phyloP scores from a whole-genome alignment of 2,329 filamentous ascomycete genomes.

The Plenodomus tracheiphilus region DNA sequence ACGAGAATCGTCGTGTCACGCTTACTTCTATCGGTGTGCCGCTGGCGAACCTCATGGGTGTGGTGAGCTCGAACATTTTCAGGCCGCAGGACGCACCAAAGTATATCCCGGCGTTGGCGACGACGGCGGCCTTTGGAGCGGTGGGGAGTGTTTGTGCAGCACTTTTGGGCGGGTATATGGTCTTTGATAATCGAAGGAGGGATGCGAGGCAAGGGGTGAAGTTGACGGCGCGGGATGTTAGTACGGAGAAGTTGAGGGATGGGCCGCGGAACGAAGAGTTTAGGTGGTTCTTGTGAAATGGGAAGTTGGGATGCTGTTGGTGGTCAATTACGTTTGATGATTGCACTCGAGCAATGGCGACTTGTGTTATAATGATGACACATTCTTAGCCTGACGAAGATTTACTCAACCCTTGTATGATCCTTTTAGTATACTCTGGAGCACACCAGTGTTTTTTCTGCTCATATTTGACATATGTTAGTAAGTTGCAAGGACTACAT shows the following conservation, averaged over 20 bases:
- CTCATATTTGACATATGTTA: too few relatives aligned
- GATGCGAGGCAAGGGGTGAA: constrained; percentile 60
- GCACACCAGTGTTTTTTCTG: too few relatives aligned
- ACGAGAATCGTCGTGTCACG: constrained; percentile 72
- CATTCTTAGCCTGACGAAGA: too few relatives aligned
- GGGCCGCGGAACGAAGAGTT: constrained; percentile 50
- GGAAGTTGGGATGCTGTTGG: too few relatives aligned
- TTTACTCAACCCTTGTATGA: too few relatives aligned
- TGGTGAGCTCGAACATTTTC: constrained; percentile 72
- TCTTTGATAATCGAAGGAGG: constrained; percentile 64
- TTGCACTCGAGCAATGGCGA: too few relatives aligned
- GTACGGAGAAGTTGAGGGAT: constrained; percentile 51
- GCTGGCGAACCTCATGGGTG: constrained; percentile 75
- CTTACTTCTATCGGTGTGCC: constrained; percentile 75
- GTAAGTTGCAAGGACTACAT: too few relatives aligned
- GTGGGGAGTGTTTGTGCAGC: constrained; percentile 60
- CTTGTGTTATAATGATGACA: too few relatives aligned
- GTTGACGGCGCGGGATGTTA: constrained; percentile 56
- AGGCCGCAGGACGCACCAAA: constrained; percentile 64
- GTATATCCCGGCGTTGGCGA: constrained; percentile 68
- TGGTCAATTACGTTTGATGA: too few relatives aligned
- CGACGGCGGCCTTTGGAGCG: constrained; percentile 66
- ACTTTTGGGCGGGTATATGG: constrained; percentile 65
- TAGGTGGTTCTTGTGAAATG: constrained; percentile 49
- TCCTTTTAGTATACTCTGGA: too few relatives aligned